Base-by-base conservation (phyloP, 2,329 filamentous ascomycete genomes). In the Aspergillus amoenus region DNA sequence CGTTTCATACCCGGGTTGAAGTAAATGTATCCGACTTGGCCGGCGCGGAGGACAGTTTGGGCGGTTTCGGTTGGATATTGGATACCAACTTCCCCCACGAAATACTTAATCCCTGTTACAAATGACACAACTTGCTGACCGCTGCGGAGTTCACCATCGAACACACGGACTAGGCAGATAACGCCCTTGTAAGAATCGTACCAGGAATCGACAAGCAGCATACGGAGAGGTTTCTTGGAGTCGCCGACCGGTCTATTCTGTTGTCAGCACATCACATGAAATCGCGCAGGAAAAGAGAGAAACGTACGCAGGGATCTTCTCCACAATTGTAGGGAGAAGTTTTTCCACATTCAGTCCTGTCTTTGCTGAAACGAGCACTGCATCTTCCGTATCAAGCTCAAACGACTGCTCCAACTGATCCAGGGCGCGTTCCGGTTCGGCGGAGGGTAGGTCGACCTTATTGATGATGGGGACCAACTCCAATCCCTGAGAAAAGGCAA, bases 1-100 rank as follows among this genome's bases (percentile, higher is more conserved):
- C 85, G 87, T 79, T 97, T 97, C 94, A 99, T 99, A 55, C 93
- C 94, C 0, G 94, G 94, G 70, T 97, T 99, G 81, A 99, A 97
- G 76, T 89, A 92, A 42, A 99, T 87, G 70, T 99, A 99, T 50
- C 94, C 94, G 2, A 99, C 91, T 75, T 99, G 94, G 1, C 94
- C 94, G 0, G 94, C 93, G 4, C 92, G 87, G 52, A 99, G 80
- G 7, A 86, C 80, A 1, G 83, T 86, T 74, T 96, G 92, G 0
- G 93, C 85, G 0, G 89, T 93, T 68, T 93, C 90, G 43, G 90
- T 82, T 0, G 94, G 94, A 68, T 97, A 91, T 84, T 97, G 94
- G 63, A 99, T 97, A 37, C 94, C 94, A 0, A 99, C 93, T 73
- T 99, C 93, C 13, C 94, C 94, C 5, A 97, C 92, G 7, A 86